phyloP scores from a whole-genome alignment of 805 yeast genomes.

The Schizosaccharomyces lindneri region DNA sequence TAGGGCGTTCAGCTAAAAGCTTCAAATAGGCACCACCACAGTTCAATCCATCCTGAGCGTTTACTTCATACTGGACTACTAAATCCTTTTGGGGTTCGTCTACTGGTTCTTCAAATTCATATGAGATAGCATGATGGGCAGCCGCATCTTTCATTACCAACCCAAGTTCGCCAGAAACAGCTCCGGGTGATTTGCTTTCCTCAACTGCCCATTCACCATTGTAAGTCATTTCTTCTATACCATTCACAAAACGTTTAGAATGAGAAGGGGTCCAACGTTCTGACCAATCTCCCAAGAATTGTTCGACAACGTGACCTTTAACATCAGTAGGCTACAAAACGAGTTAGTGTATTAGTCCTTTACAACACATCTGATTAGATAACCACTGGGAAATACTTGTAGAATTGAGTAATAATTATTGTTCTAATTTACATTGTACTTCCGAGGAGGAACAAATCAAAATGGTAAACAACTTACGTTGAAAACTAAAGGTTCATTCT shows the following conservation, averaged over 20 bases:
- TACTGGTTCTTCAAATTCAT: conserved; percentile 30
- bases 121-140: conserved; percentile 61
- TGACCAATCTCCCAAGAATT: conserved; percentile 14
- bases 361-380: no score
- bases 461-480: background rate
- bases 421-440: no score
- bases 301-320: conserved; percentile 26
- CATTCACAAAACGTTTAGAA: conserved; percentile 13
- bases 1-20: conserved; percentile 21
- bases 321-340: background rate
- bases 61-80: conserved; percentile 75
- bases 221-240: conserved; percentile 34
- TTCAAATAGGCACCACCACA: conserved; percentile 87
- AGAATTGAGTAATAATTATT: no score
- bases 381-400: no score
- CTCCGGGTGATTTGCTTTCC: conserved; percentile 32
- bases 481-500: background rate
- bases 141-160: conserved; percentile 54
- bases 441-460: no score
- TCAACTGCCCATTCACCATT: conserved; percentile 57
- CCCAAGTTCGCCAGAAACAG: conserved; percentile 42
- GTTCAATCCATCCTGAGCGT: conserved; percentile 46
- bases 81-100: conserved; percentile 37
- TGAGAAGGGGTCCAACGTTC: conserved; percentile 37
- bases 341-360: no score